A percentile compares a stretch with the other conserved stretches of the same genome.
These are phyloP conservation scores for Acer campestre DNA, from an alignment of 345 rosid species.

Conservation along the genomic window DNA sequence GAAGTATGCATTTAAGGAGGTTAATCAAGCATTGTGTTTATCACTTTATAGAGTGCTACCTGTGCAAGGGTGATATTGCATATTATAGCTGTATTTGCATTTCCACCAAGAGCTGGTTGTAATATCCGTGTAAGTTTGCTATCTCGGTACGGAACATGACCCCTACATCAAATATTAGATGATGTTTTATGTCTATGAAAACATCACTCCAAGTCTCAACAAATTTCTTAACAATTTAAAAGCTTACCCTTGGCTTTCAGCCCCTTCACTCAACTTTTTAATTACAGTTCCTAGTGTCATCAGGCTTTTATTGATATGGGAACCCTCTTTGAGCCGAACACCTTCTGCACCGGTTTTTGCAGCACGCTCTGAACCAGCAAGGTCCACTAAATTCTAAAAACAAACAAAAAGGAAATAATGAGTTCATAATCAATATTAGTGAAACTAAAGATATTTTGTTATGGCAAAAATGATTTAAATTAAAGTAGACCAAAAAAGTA, in stretches of 20 bases:
- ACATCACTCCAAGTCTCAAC: neutral
- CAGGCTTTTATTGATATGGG: constrained; percentile 90
- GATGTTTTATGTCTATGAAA: neutral
- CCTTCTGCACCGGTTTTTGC: constrained; percentile 99
- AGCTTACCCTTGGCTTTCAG: constrained; percentile 86
- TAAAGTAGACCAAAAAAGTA: neutral
- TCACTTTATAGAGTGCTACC: constrained; percentile 42
- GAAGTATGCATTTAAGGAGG: neutral
- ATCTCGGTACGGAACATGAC: constrained; percentile 97
- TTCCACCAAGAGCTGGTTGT: constrained; percentile 98
- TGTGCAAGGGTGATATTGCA: constrained; percentile 97
- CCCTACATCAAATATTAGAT: constrained; percentile 47
- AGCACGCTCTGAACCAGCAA: constrained; percentile 99
- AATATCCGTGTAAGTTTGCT: constrained; percentile 96
- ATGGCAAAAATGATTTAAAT: neutral
- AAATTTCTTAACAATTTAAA: constrained; percentile 8
- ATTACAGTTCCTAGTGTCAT: constrained; percentile 96
- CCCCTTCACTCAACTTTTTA: constrained; percentile 92
- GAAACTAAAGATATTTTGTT: constrained; percentile 8
- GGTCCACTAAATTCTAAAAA: constrained; percentile 86
- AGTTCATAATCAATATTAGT: neutral
- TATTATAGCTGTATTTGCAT: constrained; percentile 96
- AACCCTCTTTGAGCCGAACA: constrained; percentile 91
- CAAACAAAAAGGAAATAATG: constrained; percentile 19
- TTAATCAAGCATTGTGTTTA: neutral